Evolutionary conservation across 129 eudicot genomes (phyloP).

Genomic region (Escallonia herrerae): DNA sequence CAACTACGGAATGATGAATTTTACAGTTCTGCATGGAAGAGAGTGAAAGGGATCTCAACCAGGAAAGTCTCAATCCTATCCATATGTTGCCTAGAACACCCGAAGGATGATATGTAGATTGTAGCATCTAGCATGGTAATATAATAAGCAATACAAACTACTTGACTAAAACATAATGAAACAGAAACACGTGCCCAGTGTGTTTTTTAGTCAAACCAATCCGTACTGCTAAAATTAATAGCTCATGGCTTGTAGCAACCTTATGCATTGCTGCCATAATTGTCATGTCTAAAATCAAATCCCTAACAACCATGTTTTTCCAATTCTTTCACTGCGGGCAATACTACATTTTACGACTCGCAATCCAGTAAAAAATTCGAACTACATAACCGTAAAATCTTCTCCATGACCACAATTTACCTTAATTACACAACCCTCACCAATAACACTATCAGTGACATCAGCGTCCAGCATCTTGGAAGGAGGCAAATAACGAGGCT

Average conservation of each 20-base stretch:
- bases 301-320: not conserved
- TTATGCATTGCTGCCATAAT: not conserved
- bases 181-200: too few relatives aligned
- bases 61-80: not conserved
- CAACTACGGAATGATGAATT: constrained; percentile 95
- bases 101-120: not conserved
- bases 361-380: too few relatives aligned
- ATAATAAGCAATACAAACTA: not conserved
- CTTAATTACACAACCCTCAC: constrained; percentile 98
- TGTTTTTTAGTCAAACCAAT: too few relatives aligned
- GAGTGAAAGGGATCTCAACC: not conserved
- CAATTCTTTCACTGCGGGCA: not conserved
- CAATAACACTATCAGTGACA: constrained; percentile 91
- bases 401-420: constrained; percentile 20
- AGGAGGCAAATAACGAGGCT: constrained; percentile 96
- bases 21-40: constrained; percentile 70
- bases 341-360: too few relatives aligned
- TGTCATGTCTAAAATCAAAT: not conserved
- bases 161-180: not conserved
- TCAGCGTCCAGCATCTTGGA: constrained; percentile 99
- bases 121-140: not conserved
- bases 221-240: too few relatives aligned
- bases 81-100: too few relatives aligned
- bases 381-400: not conserved
- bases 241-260: not conserved